phyloP scores from a whole-genome alignment of 2,329 filamentous ascomycete species.

The Cucurbitaria berberidis region DNA sequence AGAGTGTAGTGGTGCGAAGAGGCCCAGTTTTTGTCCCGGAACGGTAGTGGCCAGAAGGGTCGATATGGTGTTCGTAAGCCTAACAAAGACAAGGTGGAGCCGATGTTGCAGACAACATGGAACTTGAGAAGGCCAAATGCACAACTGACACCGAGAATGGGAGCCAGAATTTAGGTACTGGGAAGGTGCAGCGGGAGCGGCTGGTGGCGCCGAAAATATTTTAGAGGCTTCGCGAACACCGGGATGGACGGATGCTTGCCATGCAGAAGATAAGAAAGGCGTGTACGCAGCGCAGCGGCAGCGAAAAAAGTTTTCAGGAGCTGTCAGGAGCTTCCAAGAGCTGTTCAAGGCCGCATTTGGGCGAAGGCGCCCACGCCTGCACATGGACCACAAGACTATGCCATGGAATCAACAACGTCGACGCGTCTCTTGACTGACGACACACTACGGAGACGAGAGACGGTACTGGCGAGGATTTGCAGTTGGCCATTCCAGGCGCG shows the following conservation, averaged over 20 bases:
- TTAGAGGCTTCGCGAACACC: constrained; percentile 21
- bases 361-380: constrained; percentile 5
- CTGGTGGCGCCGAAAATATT: constrained; percentile 26
- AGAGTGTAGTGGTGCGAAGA: constrained; percentile 20
- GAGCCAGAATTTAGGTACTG: constrained; percentile 23
- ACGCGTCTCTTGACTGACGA: constrained; percentile 28
- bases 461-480: constrained; percentile 33
- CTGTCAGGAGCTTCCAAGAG: constrained; percentile 4
- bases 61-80: constrained; percentile 33
- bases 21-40: constrained; percentile 33
- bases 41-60: constrained; percentile 41
- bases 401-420: constrained; percentile 1
- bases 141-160: constrained; percentile 19
- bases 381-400: background rate
- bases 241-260: constrained; percentile 18
- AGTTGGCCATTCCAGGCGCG: constrained; percentile 23
- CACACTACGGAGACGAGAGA: constrained; percentile 22
- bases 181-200: constrained; percentile 35
- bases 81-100: constrained; percentile 34
- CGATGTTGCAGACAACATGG: constrained; percentile 25
- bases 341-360: constrained; percentile 8
- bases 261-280: constrained; percentile 11
- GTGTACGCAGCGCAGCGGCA: constrained; percentile 16
- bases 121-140: constrained; percentile 18
- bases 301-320: constrained; percentile 14